phyloP scores from a whole-genome alignment of 805 yeast genomes.

The Cyberlindnera petersonii region DNA sequence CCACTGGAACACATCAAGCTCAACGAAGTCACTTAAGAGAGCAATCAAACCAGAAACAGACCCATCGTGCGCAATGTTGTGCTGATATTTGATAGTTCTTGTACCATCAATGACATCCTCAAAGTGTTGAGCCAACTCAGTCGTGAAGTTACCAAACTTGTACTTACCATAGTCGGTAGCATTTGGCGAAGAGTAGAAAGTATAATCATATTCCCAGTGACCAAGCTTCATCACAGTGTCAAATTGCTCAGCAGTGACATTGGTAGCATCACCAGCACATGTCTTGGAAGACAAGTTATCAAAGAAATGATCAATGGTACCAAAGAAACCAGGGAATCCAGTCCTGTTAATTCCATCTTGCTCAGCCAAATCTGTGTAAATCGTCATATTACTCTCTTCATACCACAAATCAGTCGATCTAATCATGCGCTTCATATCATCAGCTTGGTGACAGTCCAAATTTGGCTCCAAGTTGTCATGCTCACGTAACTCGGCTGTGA shows the following conservation, averaged over 20 bases:
- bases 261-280: constrained; percentile 37
- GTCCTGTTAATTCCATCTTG: constrained; percentile 23
- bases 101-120: constrained; percentile 29
- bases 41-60: constrained; percentile 34
- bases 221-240: constrained; percentile 40
- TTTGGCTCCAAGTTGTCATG: constrained; percentile 37
- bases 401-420: constrained; percentile 33
- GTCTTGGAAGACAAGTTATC: constrained; percentile 39
- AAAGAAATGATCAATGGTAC: constrained; percentile 38
- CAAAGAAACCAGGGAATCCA: constrained; percentile 25
- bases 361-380: constrained; percentile 25
- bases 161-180: constrained; percentile 34
- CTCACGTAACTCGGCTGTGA: constrained; percentile 32
- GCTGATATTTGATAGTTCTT: constrained; percentile 31
- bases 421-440: constrained; percentile 24
- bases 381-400: constrained; percentile 31
- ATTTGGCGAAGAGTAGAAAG: constrained; percentile 31
- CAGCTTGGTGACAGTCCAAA: constrained; percentile 32
- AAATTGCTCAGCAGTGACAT: constrained; percentile 29
- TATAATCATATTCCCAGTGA: constrained; percentile 42
- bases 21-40: constrained; percentile 30
- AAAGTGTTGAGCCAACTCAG: constrained; percentile 33
- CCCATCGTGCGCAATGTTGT: constrained; percentile 43
- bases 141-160: constrained; percentile 35
- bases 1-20: constrained; percentile 35